Base-by-base conservation (phyloP, 2,329 filamentous ascomycete species). In the Exophiala dermatitidis region DNA sequence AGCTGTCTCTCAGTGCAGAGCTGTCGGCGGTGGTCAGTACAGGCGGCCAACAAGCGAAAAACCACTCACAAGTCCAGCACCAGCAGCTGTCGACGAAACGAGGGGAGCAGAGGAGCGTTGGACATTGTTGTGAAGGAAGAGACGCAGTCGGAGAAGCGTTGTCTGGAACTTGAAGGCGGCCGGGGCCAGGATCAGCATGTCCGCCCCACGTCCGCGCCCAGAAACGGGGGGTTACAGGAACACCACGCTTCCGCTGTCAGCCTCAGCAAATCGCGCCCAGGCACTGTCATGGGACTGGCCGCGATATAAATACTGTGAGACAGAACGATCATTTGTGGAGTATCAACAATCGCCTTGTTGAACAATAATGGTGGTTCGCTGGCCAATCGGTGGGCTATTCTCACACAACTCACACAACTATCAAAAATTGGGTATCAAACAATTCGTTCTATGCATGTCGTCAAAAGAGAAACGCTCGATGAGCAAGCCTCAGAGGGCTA, bases 51-150 rank as follows among this genome's bases (percentile, higher is more conserved):
- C 32, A 46, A 30, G n/a, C 47, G 31, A 8, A 46, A 40, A 30
- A 29, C 31, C n/a, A 63, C 84, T 62, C 75, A 93, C 88, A 91
- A 93, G 73, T 93, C 88, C 54, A 88, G 78, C 38, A 90, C 77
- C 46, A 93, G 78, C 66, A 90, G 85, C 69, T 93, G 86, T 68
- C 79, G 83, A 64, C 85, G 80, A 65, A 90, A 74, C 30, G 77
- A 77, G 34, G 73, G 70, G 30, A 61, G 50, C 42, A 56, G 50
- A 49, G 36, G 51, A 48, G 54, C 46, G 47, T 53, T 44, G 46
- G 42, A 45, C 34, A 46, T 57, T 45, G 40, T 33, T 26, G 44
- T 31, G 41, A 10, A 54, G 37, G 48, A 48, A 19, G 37, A 57
- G 28, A 47, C 40, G 30, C 10, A 44, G 19, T 53, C 43, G 52